Conservation (phyloP, 148 eudicot genomes). For the Mesembryanthemum crystallinum region DNA sequence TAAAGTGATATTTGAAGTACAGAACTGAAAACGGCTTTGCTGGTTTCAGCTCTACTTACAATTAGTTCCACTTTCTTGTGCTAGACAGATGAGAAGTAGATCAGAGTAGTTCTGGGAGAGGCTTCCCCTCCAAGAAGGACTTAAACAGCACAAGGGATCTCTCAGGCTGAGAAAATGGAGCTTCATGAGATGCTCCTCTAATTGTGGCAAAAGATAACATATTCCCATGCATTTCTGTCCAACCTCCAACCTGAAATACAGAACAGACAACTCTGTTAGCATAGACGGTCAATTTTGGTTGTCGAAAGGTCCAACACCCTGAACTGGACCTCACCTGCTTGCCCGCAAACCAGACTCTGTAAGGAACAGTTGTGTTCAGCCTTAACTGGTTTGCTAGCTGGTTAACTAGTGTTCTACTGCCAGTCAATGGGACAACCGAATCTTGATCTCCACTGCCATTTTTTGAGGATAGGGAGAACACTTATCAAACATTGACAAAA, state of each 20-base stretch:
- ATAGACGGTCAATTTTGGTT: neutral
- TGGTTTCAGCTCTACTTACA: neutral
- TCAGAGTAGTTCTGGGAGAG: slow-evolving; percentile 15
- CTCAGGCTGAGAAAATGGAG: slow-evolving; percentile 43
- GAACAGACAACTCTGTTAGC: neutral
- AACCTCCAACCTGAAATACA: slow-evolving; percentile 39
- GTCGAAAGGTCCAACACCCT: neutral
- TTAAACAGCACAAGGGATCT: slow-evolving; percentile 39
- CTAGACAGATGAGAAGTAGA: neutral
- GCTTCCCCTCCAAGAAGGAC: slow-evolving; percentile 32
- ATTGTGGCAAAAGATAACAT: slow-evolving; percentile 40
- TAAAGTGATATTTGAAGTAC: neutral
- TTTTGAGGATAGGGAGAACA: neutral
- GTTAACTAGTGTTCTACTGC: slow-evolving; percentile 32
- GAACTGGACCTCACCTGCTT: slow-evolving; percentile 26
- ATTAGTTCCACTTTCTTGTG: neutral
- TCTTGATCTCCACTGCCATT: slow-evolving; percentile 44
- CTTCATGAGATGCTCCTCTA: slow-evolving; percentile 50
- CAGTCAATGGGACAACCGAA: slow-evolving; percentile 37
- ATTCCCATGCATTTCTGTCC: slow-evolving; percentile 39
- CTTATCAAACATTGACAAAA: neutral
- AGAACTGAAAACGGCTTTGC: neutral
- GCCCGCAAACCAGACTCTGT: slow-evolving; percentile 41
- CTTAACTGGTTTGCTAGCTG: slow-evolving; percentile 32
- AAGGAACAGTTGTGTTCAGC: slow-evolving; percentile 35